Conservation (phyloP, 2,329 filamentous ascomycete species). For the Pseudogymnoascus sp. region DNA sequence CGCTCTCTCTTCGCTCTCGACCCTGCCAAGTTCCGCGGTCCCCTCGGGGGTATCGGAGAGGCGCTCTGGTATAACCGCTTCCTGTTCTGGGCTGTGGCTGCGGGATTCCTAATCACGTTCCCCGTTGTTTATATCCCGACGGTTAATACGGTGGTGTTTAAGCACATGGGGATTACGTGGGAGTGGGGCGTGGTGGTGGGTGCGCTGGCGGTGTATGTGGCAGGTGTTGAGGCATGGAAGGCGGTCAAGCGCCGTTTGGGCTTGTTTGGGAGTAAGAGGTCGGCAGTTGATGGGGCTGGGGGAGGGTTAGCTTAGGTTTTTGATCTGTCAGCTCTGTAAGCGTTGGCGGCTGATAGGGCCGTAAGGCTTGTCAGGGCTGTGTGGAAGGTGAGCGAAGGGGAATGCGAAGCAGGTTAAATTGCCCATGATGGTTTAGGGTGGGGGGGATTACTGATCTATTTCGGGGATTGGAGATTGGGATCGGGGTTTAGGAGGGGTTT, state of each 20-base stretch:
- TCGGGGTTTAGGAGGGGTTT: neutral
- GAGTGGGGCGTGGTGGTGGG: conserved; percentile 65
- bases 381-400: neutral
- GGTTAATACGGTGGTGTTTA: conserved; percentile 60
- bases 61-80: conserved; percentile 66
- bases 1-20: conserved; percentile 64
- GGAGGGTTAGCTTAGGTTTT: neutral
- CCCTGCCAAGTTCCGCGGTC: conserved; percentile 42
- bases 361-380: neutral
- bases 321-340: neutral
- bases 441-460: neutral
- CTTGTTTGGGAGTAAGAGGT: neutral
- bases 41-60: conserved; percentile 41
- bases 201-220: conserved; percentile 52
- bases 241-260: conserved; percentile 48
- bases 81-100: conserved; percentile 56
- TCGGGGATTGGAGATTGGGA: conserved; percentile 1
- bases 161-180: conserved; percentile 61
- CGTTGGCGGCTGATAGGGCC: neutral
- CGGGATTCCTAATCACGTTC: conserved; percentile 52
- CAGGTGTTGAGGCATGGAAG: conserved; percentile 63
- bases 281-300: neutral
- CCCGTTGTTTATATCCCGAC: conserved; percentile 61
- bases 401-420: neutral
- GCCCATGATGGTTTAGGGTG: neutral